Conservation (phyloP, 352 stramenopile species). For the Pythium pyrilobum region DNA sequence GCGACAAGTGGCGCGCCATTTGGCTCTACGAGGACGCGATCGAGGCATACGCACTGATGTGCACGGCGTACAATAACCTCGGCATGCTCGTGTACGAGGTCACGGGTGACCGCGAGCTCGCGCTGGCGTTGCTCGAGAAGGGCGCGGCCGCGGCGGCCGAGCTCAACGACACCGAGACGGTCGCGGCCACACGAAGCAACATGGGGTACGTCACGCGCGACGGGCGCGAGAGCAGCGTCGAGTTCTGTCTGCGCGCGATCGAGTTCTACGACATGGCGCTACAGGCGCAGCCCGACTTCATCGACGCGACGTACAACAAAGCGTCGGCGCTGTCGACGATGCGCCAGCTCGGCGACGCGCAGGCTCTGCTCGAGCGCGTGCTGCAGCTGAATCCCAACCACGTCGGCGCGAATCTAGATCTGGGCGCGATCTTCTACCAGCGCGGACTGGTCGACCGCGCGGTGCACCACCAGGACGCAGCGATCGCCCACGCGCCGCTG, state of each 20-base stretch:
- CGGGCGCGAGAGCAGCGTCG: slow-evolving; percentile 26
- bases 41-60: slow-evolving; percentile 34
- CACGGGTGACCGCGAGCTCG: slow-evolving; percentile 19
- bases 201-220: slow-evolving; percentile 51
- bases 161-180: slow-evolving; percentile 30
- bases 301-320: slow-evolving; percentile 69
- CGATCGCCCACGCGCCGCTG: slow-evolving; percentile 22
- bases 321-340: slow-evolving; percentile 45
- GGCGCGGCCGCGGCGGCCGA: slow-evolving; percentile 29
- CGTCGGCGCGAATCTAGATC: slow-evolving; percentile 40
- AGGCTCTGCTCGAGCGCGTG: slow-evolving; percentile 32
- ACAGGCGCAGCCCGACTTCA: slow-evolving; percentile 23
- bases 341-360: slow-evolving; percentile 25
- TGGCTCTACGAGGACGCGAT: slow-evolving; percentile 46
- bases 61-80: slow-evolving; percentile 76
- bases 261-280: slow-evolving; percentile 56
- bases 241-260: slow-evolving; percentile 42
- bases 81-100: slow-evolving; percentile 47
- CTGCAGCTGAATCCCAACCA: slow-evolving; percentile 39
- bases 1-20: slow-evolving; percentile 18
- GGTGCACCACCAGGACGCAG: slow-evolving; percentile 37
- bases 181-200: slow-evolving; percentile 66
- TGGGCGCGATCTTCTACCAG: slow-evolving; percentile 49
- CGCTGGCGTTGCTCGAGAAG: slow-evolving; percentile 33
- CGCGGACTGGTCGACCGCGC: slow-evolving; percentile 31